phyloP scores from a whole-genome alignment of 345 rosid species.

The Raphanus raphanistrum region DNA sequence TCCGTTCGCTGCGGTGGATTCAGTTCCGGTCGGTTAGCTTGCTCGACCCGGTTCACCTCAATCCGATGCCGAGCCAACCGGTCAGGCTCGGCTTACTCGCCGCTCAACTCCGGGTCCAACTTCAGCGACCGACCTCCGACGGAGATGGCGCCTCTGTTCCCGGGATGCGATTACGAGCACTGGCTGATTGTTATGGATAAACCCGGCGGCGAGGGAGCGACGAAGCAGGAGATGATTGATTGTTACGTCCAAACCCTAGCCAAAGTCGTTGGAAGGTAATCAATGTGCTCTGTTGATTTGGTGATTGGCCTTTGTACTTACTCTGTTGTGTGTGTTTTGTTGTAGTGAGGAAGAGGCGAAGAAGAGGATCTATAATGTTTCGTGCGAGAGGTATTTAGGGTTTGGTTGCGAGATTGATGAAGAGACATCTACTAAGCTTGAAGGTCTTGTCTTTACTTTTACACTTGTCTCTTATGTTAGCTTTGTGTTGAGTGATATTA shows the following conservation, averaged over 20 bases:
- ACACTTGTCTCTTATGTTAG: constrained; percentile 1
- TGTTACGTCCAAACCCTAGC: constrained; percentile 81
- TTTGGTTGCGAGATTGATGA: constrained; percentile 96
- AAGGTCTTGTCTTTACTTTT: constrained; percentile 48
- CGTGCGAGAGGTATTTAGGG: constrained; percentile 94
- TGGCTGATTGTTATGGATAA: constrained; percentile 98
- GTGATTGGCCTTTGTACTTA: no score
- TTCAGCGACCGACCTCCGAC: constrained; percentile 93
- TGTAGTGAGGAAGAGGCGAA: constrained; percentile 90
- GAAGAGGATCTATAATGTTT: constrained; percentile 86
- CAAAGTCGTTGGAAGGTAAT: constrained; percentile 78
- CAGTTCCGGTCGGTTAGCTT: constrained; percentile 30
- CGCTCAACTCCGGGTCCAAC: constrained; percentile 84
- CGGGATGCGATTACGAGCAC: constrained; percentile 92
- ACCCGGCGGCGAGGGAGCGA: constrained; percentile 85
- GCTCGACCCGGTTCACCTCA: constrained; percentile 46
- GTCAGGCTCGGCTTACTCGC: constrained; percentile 78
- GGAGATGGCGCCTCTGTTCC: constrained; percentile 93
- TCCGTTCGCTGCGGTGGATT: constrained; percentile 48
- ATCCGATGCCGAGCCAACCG: constrained; percentile 76
- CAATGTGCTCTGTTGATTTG: no score
- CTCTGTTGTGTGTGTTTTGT: constrained; percentile 2
- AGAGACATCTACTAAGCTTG: constrained; percentile 90
- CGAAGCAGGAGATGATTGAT: constrained; percentile 94
- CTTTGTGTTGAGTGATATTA: not conserved